Evolutionary conservation across 2,329 filamentous ascomycete genomes (phyloP).

Genomic region (Talaromyces funiculosus): DNA sequence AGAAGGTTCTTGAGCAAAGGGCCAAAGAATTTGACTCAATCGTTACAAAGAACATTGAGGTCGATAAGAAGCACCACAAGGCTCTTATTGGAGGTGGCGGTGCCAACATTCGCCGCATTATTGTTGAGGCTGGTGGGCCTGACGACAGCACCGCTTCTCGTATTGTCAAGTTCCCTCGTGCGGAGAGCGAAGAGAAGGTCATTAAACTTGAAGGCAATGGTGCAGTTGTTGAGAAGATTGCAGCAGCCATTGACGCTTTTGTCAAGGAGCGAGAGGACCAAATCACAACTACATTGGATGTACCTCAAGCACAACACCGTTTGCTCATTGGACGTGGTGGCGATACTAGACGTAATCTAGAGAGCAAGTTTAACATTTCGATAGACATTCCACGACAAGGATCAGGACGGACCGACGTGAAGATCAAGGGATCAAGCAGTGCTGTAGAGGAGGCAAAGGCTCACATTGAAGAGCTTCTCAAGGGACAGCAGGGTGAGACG

Average conservation of each 20-base stretch:
- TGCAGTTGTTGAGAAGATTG: constrained; percentile 81
- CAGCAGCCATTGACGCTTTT: constrained; percentile 72
- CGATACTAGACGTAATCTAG: constrained; percentile 76
- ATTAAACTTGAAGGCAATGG: constrained; percentile 86
- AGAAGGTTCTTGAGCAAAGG: constrained; percentile 83
- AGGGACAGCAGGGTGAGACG: constrained; percentile 83
- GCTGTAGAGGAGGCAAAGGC: constrained; percentile 81
- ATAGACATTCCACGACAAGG: constrained; percentile 91
- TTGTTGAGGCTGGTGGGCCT: constrained; percentile 81
- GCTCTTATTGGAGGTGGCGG: constrained; percentile 83
- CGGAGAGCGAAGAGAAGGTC: constrained; percentile 71
- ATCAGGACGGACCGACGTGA: constrained; percentile 75
- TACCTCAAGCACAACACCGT: constrained; percentile 85
- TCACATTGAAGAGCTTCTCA: constrained; percentile 69
- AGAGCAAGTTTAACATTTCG: constrained; percentile 77
- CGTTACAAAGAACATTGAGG: constrained; percentile 73
- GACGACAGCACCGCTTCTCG: constrained; percentile 80
- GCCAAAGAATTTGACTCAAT: constrained; percentile 83
- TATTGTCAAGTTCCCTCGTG: constrained; percentile 90
- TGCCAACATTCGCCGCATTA: constrained; percentile 77
- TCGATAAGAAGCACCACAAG: constrained; percentile 89
- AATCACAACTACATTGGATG: constrained; percentile 69
- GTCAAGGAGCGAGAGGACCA: constrained; percentile 80
- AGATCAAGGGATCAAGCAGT: constrained; percentile 70
- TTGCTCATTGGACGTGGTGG: constrained; percentile 88